Conservation (phyloP, 768 basidiomycete species). For the Mycena filopes region DNA sequence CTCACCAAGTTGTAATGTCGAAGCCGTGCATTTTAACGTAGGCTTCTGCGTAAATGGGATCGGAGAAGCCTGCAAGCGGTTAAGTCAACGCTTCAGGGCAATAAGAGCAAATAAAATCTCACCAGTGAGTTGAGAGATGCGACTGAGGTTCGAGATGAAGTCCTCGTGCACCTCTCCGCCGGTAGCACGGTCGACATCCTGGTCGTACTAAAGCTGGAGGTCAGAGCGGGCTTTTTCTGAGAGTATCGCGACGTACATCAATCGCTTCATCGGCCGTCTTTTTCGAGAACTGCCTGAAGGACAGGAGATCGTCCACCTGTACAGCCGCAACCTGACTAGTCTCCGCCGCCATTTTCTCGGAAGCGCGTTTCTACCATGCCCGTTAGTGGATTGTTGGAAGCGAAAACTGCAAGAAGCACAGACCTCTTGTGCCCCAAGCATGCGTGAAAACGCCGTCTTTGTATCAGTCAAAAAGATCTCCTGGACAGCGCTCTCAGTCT, state of each 20-base stretch:
- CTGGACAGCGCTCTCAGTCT: constrained; percentile 64
- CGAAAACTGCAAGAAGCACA: constrained; percentile 17
- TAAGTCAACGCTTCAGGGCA: neutral
- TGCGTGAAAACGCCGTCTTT: constrained; percentile 90
- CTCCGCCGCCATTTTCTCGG: constrained; percentile 91
- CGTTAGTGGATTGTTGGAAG: constrained; percentile 1
- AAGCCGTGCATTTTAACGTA: constrained; percentile 98
- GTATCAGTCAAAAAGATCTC: constrained; percentile 88
- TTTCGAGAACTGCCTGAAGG: constrained; percentile 95
- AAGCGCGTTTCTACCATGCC: constrained; percentile 79
- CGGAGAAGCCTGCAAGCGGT: constrained; percentile 81
- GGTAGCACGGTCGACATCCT: constrained; percentile 90
- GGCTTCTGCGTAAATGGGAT: constrained; percentile 98
- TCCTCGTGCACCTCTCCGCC: constrained; percentile 86
- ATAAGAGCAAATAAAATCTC: constrained; percentile 27
- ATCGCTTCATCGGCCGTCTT: constrained; percentile 85
- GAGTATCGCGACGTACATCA: constrained; percentile 57
- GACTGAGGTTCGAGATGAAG: constrained; percentile 92
- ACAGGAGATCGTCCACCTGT: constrained; percentile 93
- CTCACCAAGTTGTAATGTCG: constrained; percentile 90
- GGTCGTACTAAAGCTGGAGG: constrained; percentile 75
- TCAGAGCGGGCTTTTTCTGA: neutral
- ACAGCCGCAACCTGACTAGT: constrained; percentile 70
- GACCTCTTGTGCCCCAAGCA: constrained; percentile 96
- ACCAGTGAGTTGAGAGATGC: constrained; percentile 95